Evolutionary conservation across 805 yeast genomes (phyloP).

Genomic region (Zygoascus bituminiphila): DNA sequence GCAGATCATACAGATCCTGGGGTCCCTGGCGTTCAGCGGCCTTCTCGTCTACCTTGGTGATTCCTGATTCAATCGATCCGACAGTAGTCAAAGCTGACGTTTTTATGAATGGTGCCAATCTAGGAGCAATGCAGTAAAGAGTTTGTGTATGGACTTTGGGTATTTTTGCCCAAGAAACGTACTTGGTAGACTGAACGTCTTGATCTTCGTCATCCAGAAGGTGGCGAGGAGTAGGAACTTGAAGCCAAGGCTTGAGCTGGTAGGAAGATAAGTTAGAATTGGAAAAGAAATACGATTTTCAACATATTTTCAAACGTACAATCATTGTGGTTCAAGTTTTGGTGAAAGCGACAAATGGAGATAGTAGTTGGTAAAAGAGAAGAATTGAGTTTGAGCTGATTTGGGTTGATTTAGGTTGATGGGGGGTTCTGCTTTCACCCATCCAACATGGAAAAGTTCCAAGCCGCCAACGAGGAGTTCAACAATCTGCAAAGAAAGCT

Average conservation of each 20-base stretch:
- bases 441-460: slow-evolving; percentile 8
- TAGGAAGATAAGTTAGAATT: too few relatives aligned
- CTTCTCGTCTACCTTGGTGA: neutral
- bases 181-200: slow-evolving; percentile 15
- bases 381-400: neutral
- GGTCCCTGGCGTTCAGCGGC: neutral
- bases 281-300: too few relatives aligned
- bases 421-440: neutral
- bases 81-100: neutral
- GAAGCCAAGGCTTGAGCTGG: slow-evolving; percentile 34
- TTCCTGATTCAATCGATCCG: neutral
- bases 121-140: slow-evolving; percentile 11
- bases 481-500: slow-evolving; percentile 19
- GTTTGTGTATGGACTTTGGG: neutral
- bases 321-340: neutral
- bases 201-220: slow-evolving; percentile 37
- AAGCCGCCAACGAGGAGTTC: slow-evolving; percentile 15
- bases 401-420: neutral
- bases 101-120: slow-evolving; percentile 10
- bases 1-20: slow-evolving; percentile 13
- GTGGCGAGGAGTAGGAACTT: slow-evolving; percentile 44
- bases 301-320: too few relatives aligned
- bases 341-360: neutral
- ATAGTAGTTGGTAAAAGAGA: neutral
- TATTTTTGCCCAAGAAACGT: slow-evolving; percentile 14